Conservation (phyloP, 768 basidiomycete genomes). For the Lactarius sp. region DNA sequence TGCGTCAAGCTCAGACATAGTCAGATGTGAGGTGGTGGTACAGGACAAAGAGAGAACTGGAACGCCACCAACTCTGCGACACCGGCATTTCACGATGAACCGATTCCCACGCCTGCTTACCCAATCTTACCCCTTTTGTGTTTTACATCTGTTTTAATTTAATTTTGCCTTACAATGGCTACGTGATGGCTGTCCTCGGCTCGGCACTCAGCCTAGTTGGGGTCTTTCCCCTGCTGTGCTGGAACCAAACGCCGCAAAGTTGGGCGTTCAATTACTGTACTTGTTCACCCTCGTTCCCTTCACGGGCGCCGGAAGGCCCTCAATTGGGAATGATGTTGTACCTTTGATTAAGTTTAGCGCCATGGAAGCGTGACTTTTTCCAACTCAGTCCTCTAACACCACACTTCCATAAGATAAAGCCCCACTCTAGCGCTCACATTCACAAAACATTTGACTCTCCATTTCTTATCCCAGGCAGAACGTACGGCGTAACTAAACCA, state of each 20-base stretch:
- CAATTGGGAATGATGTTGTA: background rate
- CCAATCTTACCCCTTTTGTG: background rate
- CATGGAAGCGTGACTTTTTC: background rate
- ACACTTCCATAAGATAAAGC: background rate
- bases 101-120: constrained; percentile 22
- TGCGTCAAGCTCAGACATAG: constrained; percentile 78
- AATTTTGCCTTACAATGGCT: too few species aligned
- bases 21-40: constrained; percentile 29
- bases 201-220: background rate
- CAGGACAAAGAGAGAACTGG: constrained; percentile 23
- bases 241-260: background rate
- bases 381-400: background rate
- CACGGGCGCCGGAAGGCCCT: background rate
- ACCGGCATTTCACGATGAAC: constrained; percentile 15
- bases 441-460: background rate
- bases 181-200: too few species aligned
- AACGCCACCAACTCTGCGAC: constrained; percentile 14
- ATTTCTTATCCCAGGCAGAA: background rate
- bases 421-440: background rate
- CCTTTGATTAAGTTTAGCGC: constrained; percentile 1
- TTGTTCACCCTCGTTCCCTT: background rate
- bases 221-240: background rate
- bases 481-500: background rate
- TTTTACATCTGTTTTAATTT: too few species aligned
- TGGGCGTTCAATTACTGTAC: background rate